phyloP scores from a whole-genome alignment of 257 asterid species.

The Nicotiana undulata region DNA sequence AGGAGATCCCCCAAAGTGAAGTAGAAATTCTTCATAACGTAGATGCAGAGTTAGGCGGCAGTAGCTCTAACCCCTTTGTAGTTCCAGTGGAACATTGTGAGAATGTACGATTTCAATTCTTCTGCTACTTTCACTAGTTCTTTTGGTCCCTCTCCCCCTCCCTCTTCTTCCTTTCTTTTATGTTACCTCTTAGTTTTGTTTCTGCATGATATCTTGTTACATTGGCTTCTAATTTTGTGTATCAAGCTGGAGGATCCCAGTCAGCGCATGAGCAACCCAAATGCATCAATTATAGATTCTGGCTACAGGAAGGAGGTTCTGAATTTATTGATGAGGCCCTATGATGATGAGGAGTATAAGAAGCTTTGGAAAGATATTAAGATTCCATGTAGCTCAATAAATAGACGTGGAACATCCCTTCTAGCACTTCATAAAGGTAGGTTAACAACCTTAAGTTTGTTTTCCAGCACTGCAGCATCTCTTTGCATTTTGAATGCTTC shows the following conservation, averaged over 20 bases:
- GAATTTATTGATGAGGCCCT: constrained; percentile 22
- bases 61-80: constrained; percentile 13
- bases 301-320: constrained; percentile 23
- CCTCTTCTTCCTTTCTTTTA: background rate
- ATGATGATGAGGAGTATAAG: constrained; percentile 24
- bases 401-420: background rate
- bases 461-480: background rate
- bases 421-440: constrained; percentile 4
- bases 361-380: constrained; percentile 22
- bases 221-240: constrained; percentile 2
- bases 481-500: background rate
- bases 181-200: background rate
- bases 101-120: constrained; percentile 10
- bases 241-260: constrained; percentile 23
- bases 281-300: background rate
- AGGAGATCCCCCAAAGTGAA: constrained; percentile 6
- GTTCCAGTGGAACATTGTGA: constrained; percentile 6
- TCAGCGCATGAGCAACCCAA: background rate
- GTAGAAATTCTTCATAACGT: constrained; percentile 24
- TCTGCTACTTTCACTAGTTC: background rate
- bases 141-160: background rate
- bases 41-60: constrained; percentile 4
- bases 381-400: background rate
- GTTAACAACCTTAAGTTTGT: background rate
- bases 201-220: background rate